Evolutionary conservation across 2,329 filamentous ascomycete species (phyloP), one percentile per base, ranked within the genome.

Genomic region (Neoarthrinium moseri): DNA sequence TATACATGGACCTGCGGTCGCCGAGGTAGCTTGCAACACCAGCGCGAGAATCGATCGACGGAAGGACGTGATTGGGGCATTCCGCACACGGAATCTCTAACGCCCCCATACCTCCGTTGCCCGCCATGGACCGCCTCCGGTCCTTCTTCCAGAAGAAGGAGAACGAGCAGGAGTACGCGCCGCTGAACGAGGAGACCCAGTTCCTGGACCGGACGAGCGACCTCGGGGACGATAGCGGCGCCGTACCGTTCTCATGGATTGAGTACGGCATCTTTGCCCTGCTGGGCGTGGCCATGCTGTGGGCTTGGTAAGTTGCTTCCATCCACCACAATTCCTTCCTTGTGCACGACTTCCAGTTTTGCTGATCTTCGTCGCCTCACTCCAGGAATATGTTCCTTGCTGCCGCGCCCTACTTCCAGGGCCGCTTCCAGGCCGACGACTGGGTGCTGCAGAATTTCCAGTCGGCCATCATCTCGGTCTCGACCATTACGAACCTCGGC

Each of bases 371-470:
- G 7, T 29, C 26, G 8, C 33, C 11, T 15, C 15, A 23, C 20
- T 38, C 8, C 55, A 92, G 90, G 90, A 97, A 97, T 73, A 96
- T 96, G 92, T 96, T 97, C 67, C 81, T 97, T 56, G 92, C 94
- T 36, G 91, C 92, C 7, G 89, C 90, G 2, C 90, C 92, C 4
- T 97, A 97, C 73, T 96, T 97, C 70, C 84, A 91, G 60, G 77
- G 75, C 40, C 89, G 92, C 56, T 95, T 97, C 66, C 71, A 78
- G 36, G 75, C 77, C 49, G 81, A 85, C 62, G 70, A 81, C 44
- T 87, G 83, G 76, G 84, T 95, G 46, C 76, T 85, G 27, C 75
- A 81, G 52, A 89, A 91, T 72, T 97, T 95, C 71, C 92, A 96
- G 65, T 87, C 92, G 10, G 84, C 89, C 48, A 92, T 97, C 62